A percentile compares a stretch with the other conserved stretches of the same genome.
phyloP scores from a whole-genome alignment of 2,329 filamentous ascomycete genomes.

The Aspergillus terreus region DNA sequence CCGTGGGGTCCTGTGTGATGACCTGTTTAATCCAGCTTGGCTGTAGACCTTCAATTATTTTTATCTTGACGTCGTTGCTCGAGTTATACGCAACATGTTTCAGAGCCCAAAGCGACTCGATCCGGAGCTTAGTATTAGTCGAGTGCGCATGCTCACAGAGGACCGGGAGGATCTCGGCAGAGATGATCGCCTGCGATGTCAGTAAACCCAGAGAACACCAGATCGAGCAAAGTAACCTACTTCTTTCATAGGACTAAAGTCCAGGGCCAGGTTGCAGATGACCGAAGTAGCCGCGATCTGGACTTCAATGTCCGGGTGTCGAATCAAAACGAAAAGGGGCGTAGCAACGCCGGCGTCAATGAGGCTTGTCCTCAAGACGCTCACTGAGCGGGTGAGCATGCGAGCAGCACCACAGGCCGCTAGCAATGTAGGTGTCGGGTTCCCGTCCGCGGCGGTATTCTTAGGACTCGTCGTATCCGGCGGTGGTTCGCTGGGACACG shows the following conservation, averaged over 20 bases:
- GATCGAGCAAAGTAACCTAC: constrained; percentile 49
- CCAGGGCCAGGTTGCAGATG: constrained; percentile 78
- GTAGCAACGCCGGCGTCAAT: constrained; percentile 79
- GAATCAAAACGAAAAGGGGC: constrained; percentile 72
- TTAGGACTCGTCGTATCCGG: constrained; percentile 26
- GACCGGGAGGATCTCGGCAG: constrained; percentile 68
- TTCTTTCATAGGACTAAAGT: constrained; percentile 87
- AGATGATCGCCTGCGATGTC: constrained; percentile 60
- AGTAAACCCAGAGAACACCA: background rate
- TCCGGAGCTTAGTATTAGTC: constrained; percentile 69
- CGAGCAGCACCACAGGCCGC: constrained; percentile 80
- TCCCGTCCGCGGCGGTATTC: constrained; percentile 60
- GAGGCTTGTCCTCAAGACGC: constrained; percentile 76
- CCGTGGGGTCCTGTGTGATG: constrained; percentile 58
- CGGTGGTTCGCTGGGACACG: constrained; percentile 39
- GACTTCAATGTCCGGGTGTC: constrained; percentile 70
- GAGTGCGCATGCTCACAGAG: constrained; percentile 84
- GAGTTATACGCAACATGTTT: constrained; percentile 82
- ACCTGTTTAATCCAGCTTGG: constrained; percentile 77
- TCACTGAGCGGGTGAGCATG: constrained; percentile 79
- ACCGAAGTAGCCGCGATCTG: constrained; percentile 81
- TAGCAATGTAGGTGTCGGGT: constrained; percentile 72
- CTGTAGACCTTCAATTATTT: constrained; percentile 72
- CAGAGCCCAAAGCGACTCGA: constrained; percentile 88
- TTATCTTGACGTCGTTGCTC: constrained; percentile 68